phyloP scores from a whole-genome alignment of 83 land plant genomes.

The Diphasiastrum complanatum region DNA sequence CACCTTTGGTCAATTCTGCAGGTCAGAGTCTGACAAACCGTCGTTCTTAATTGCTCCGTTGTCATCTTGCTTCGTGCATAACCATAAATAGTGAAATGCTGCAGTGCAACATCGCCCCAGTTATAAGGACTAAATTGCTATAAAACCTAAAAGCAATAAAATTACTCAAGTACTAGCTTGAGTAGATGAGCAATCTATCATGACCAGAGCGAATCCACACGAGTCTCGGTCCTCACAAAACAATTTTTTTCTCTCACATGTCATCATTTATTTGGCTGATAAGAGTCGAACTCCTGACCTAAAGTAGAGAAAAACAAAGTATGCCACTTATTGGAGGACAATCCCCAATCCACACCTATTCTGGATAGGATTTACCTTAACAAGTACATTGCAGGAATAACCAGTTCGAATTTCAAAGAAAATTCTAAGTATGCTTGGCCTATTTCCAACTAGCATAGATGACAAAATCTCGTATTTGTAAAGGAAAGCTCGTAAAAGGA shows the following conservation, averaged over 20 bases:
- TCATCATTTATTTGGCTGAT: too few relatives aligned
- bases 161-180: neutral
- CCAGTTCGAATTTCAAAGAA: neutral
- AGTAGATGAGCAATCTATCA: too few relatives aligned
- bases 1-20: constrained; percentile 93
- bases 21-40: constrained; percentile 74
- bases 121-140: constrained; percentile 1
- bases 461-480: neutral
- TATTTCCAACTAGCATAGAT: neutral
- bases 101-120: constrained; percentile 20
- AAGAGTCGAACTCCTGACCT: too few relatives aligned
- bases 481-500: neutral
- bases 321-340: too few relatives aligned
- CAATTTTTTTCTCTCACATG: too few relatives aligned
- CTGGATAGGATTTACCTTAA: neutral
- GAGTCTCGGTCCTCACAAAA: too few relatives aligned
- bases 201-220: too few relatives aligned
- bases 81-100: constrained; percentile 89
- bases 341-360: too few relatives aligned
- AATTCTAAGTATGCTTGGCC: neutral
- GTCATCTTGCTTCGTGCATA: constrained; percentile 87
- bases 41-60: constrained; percentile 67
- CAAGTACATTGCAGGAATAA: neutral
- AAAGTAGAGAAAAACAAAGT: too few relatives aligned
- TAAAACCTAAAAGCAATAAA: neutral